Base-by-base conservation (phyloP, 169 alveolate species). In the Plasmodium relictum region DNA sequence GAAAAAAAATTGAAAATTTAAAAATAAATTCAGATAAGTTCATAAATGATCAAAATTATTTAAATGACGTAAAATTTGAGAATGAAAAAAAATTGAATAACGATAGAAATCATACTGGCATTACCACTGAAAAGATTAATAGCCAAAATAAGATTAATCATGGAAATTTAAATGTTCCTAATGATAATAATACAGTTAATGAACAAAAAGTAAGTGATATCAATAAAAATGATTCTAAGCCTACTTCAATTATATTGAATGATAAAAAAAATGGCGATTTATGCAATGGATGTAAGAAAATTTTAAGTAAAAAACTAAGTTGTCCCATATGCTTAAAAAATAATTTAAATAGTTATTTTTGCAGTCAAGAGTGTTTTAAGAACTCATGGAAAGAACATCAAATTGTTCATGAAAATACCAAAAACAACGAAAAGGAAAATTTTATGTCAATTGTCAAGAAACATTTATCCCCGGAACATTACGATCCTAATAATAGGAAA, bases 361-460 rank as follows among this genome's bases (percentile, higher is more conserved):
- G 99, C 89, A 90, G 94, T 22, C 98, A 98, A 92, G 98, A 93
- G 12, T 98, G 99, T 76, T 98, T 98, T 87, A 96, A 97, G 72
- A 83, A 80, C 39, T 95, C 91, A 73, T 98, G 99, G 99, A 80
- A 92, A 37, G 91, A 92, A 54, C 99, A 98, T 95, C 96, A 95
- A 88, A 88, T 90, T 31, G 87, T 89, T 20, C 99, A 98, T 80
- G 95, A 95, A 41, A 95, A 85, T 74, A 93, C 62, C 69, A 73
- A 92, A 18, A 41, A 69, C 18, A 39, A 74, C 7, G 70, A 68
- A 14, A 20, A 42, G 20, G 74, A 39, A 22, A 71, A 80, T 22
- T 70, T 22, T 1, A 76, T 44, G 71, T 54, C 39, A 31, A 41
- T 54, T 56, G 37, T 54, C 31, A 73, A 26, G 59, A 78, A 50